These are phyloP conservation scores for Suillus fuscotomentosus DNA, from an alignment of 768 basidiomycete genomes.

Conservation along the genomic window DNA sequence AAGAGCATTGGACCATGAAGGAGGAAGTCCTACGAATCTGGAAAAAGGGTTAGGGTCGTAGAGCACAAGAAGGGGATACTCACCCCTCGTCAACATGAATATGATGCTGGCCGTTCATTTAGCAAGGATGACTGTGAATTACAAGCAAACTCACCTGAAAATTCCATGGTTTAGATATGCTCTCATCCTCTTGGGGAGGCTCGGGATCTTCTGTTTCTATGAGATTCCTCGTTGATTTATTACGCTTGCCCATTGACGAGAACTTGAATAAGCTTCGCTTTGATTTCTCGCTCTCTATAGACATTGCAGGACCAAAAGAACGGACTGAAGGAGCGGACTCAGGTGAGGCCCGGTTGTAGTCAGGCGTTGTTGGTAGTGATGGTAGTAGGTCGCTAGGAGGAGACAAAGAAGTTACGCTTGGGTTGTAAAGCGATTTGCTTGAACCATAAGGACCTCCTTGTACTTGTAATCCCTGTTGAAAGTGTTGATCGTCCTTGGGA, in stretches of 20 bases:
- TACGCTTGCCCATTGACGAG: conserved; percentile 31
- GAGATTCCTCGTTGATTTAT: conserved; percentile 31
- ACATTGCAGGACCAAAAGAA: conserved; percentile 12
- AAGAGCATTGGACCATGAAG: conserved; percentile 68
- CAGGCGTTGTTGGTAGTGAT: conserved; percentile 29
- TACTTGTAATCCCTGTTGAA: conserved; percentile 13
- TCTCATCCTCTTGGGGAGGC: conserved; percentile 43
- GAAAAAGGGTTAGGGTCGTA: conserved; percentile 2
- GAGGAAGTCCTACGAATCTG: conserved; percentile 66
- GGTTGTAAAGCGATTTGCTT: conserved; percentile 36
- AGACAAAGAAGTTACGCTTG: conserved; percentile 47
- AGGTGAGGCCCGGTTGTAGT: conserved; percentile 8
- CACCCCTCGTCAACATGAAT: conserved; percentile 79
- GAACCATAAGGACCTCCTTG: conserved; percentile 5
- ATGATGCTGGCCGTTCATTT: conserved; percentile 50
- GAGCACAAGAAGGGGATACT: conserved; percentile 19
- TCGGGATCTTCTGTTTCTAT: conserved; percentile 15
- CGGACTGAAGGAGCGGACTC: conserved; percentile 15
- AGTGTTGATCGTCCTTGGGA: conserved; percentile 61
- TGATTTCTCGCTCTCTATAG: conserved; percentile 21
- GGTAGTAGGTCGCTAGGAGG: conserved; percentile 17
- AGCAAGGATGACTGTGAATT: neutral
- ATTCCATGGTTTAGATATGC: conserved; percentile 71
- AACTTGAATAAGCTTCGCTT: conserved; percentile 38
- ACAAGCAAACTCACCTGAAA: conserved; percentile 53